A percentile compares a stretch with the other conserved stretches of the same genome.
phyloP scores from a whole-genome alignment of 805 yeast genomes.

The Alloascoidea hylecoeti region DNA sequence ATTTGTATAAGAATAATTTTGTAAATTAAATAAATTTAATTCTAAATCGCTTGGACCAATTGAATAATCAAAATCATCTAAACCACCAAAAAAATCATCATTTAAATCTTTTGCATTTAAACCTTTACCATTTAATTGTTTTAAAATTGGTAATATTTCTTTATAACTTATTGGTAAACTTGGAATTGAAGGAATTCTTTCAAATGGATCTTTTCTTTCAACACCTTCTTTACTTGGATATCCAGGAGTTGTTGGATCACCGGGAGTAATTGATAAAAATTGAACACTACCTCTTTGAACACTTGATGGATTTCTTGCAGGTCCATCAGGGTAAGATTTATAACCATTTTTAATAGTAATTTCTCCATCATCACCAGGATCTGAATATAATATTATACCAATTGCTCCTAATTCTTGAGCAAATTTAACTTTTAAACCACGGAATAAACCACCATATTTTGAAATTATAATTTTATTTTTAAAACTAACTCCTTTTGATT shows the following conservation, averaged over 20 bases:
- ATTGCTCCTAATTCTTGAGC: conserved; percentile 61
- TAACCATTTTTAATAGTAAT: conserved; percentile 41
- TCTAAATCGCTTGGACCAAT: conserved; percentile 34
- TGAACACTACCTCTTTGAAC: conserved; percentile 69
- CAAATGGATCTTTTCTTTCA: conserved; percentile 32
- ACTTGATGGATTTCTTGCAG: conserved; percentile 62
- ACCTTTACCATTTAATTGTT: conserved; percentile 46
- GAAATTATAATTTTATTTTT: conserved; percentile 49
- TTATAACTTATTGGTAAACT: conserved; percentile 52
- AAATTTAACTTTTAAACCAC: conserved; percentile 65
- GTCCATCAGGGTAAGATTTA: conserved; percentile 59
- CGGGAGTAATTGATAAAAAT: conserved; percentile 47
- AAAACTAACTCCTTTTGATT: conserved; percentile 30
- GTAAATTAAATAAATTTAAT: conserved; percentile 44
- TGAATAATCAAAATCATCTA: conserved; percentile 29
- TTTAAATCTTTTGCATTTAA: conserved; percentile 22
- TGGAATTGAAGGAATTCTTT: conserved; percentile 50
- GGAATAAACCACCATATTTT: conserved; percentile 50
- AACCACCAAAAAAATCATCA: conserved; percentile 30
- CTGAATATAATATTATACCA: conserved; percentile 56
- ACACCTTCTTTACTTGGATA: conserved; percentile 40
- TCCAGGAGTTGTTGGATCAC: conserved; percentile 74
- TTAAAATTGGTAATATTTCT: conserved; percentile 50
- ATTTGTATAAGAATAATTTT: conserved; percentile 46
- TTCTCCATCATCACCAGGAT: conserved; percentile 42